Conservation (phyloP, 2,329 filamentous ascomycete genomes). For the Ascochyta viciae-villosae region DNA sequence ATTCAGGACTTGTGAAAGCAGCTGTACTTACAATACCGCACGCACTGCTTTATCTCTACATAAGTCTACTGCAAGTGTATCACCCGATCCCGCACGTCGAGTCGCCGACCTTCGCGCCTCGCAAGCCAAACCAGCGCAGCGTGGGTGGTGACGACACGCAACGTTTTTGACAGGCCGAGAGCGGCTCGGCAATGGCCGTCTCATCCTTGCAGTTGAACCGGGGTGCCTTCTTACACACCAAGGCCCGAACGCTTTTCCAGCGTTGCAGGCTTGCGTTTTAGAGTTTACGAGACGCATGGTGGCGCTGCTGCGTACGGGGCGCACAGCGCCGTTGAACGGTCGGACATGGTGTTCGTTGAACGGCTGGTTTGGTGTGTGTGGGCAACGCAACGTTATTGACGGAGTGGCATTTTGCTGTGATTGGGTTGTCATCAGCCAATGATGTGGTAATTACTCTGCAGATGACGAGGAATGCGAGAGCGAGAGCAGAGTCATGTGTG, state of each 20-base stretch:
- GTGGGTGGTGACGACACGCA: neutral
- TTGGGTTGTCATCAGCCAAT: neutral
- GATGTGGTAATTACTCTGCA: neutral
- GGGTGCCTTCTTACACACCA: neutral
- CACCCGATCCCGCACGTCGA: neutral
- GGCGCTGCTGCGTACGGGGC: neutral
- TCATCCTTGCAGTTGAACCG: neutral
- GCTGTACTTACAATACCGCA: no score
- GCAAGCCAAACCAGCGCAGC: neutral
- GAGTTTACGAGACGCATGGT: constrained; percentile 10
- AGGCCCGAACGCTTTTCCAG: constrained; percentile 5
- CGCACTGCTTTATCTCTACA: no score
- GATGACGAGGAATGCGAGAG: neutral
- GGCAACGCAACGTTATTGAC: neutral
- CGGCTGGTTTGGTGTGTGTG: no score
- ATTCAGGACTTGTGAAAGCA: neutral
- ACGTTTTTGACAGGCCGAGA: constrained; percentile 6
- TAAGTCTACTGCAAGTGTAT: no score
- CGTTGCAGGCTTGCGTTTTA: constrained; percentile 9
- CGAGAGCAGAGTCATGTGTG: neutral
- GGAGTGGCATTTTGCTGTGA: neutral
- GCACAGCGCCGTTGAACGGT: constrained; percentile 1
- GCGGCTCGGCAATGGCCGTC: constrained; percentile 14
- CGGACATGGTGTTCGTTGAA: neutral
- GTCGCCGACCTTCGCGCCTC: neutral